phyloP scores from a whole-genome alignment of 2,329 filamentous ascomycete genomes.

The Phialocephala sp. region DNA sequence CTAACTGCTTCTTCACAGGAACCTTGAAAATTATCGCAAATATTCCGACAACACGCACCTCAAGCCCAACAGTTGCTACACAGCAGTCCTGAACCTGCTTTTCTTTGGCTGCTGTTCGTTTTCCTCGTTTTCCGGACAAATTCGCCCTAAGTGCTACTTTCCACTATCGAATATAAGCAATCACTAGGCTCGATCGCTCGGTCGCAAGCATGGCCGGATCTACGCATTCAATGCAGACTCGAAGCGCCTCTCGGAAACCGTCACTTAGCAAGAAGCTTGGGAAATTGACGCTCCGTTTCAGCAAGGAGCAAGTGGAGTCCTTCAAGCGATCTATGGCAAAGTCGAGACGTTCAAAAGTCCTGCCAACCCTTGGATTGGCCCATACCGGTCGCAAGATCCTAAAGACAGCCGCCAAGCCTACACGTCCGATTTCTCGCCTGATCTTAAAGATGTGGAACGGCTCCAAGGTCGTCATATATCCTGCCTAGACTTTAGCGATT shows the following conservation, averaged over 20 bases:
- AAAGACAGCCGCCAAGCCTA: not conserved
- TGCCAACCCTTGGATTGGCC: not conserved
- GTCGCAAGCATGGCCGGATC: not conserved
- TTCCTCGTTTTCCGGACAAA: not conserved
- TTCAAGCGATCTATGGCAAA: not conserved
- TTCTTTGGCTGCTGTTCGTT: not conserved
- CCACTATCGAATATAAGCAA: not conserved
- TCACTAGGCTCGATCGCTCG: not conserved
- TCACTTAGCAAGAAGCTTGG: not conserved
- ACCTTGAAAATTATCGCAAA: not conserved
- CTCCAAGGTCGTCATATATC: slow-evolving; percentile 2
- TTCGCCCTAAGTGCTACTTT: not conserved
- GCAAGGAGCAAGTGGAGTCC: not conserved
- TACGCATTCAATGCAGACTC: not conserved
- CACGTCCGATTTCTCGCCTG: not conserved
- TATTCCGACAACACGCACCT: not conserved
- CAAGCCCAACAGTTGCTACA: not conserved
- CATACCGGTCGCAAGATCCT: not conserved
- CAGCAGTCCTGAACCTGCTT: not conserved
- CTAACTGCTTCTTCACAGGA: not conserved
- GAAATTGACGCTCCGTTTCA: not conserved
- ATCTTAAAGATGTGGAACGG: slow-evolving; percentile 2
- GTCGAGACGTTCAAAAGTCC: not conserved
- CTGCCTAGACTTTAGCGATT: not conserved
- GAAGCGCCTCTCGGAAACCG: not conserved